Base-by-base conservation (phyloP, 768 basidiomycete genomes). In the Phallus indusiatus region DNA sequence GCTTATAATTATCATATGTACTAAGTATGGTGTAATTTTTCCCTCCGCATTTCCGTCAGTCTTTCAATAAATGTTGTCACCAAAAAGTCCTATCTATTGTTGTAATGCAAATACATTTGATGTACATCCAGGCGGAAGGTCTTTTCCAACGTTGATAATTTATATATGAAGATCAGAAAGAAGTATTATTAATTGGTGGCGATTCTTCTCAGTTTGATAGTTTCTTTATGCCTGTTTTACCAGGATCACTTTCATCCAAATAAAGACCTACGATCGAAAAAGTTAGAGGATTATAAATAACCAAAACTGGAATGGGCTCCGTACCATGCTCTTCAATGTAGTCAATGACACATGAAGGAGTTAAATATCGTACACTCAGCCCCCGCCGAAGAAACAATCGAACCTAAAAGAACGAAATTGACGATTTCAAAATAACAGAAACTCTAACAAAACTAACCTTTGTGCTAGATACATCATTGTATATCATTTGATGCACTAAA, bases 401-500 rank as follows among this genome's bases (percentile, higher is more conserved):
- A 63, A 84, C 77, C 76, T 79, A 55, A 22, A 50, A 16, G 35
- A 62, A 53, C 54, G 24, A 28, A 28, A 21, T 55, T 54, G 14
- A 17, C n/a, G 21, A 36, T 16, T 22, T 4, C 4, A n/a, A 42
- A 42, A 42, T 14, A 14, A 42, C 12, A 10, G 42, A 42, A 34
- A 11, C 10, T 9, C 34, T 24, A 24, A 16, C 52, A 9, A 12
- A 76, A 37, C 65, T 83, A 18, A 75, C 92, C 77, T 96, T 97
- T 20, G 94, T 96, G 64, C 90, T 93, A 7, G 92, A 94, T 49
- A 97, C 94, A 68, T 97, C 94, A 68, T 97, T 97, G 74, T 95
- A 93, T 64, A 97, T 95, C 56, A 95, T 80, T 71, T 96, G 94
- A 56, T 89, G 86, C 66, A 96, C 87, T 61, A 98, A 82, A 67